A percentile compares a stretch with the other conserved stretches of the same genome.
phyloP scores from a whole-genome alignment of 2,329 filamentous ascomycete genomes.

The Stagonosporopsis cucurbitacearum region DNA sequence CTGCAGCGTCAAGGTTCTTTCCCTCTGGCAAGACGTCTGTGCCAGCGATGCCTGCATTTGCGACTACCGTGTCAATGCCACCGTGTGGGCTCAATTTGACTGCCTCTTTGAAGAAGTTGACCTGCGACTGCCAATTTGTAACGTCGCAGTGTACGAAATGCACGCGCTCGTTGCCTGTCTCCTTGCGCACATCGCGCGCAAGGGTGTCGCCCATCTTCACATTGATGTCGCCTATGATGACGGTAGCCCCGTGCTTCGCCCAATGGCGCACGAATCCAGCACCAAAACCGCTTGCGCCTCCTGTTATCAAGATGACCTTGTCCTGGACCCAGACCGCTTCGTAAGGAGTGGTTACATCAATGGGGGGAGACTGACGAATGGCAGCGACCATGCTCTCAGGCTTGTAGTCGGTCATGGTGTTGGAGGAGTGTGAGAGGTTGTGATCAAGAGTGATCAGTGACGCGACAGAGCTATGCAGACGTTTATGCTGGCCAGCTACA shows the following conservation, averaged over 20 bases:
- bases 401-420: slow-evolving; percentile 33
- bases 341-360: slow-evolving; percentile 46
- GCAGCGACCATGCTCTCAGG: slow-evolving; percentile 28
- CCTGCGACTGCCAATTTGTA: slow-evolving; percentile 68
- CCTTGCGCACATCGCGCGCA: slow-evolving; percentile 59
- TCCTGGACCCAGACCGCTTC: slow-evolving; percentile 46
- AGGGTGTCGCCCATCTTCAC: slow-evolving; percentile 61
- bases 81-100: slow-evolving; percentile 60
- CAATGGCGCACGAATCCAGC: slow-evolving; percentile 49
- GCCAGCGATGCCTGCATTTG: slow-evolving; percentile 69
- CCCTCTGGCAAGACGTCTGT: slow-evolving; percentile 57
- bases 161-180: slow-evolving; percentile 53
- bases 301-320: slow-evolving; percentile 49
- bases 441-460: too few relatives aligned
- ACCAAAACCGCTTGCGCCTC: slow-evolving; percentile 50
- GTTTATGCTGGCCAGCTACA: slow-evolving; percentile 1
- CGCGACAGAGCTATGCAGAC: not conserved
- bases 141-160: slow-evolving; percentile 70
- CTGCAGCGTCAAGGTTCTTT: slow-evolving; percentile 51
- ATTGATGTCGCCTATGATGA: slow-evolving; percentile 70
- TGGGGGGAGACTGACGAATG: slow-evolving; percentile 48
- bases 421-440: not conserved
- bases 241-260: slow-evolving; percentile 56
- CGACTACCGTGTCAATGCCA: slow-evolving; percentile 68
- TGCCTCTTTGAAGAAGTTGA: slow-evolving; percentile 67